These are phyloP conservation scores for Microdochium paspali DNA, from an alignment of 2,329 filamentous ascomycete genomes.

Conservation along the genomic window DNA sequence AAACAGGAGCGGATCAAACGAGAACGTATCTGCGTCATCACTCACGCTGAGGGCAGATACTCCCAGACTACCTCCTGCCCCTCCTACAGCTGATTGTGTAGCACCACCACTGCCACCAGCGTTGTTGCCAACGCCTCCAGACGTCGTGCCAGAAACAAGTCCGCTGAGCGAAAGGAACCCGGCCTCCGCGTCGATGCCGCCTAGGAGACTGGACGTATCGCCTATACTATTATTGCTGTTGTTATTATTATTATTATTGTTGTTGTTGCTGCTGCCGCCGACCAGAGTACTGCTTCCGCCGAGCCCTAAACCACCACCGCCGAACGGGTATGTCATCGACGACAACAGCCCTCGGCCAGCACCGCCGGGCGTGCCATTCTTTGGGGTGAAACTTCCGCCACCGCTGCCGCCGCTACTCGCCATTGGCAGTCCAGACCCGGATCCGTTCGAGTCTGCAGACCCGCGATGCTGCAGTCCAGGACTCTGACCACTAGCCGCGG, in stretches of 20 bases:
- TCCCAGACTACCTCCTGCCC: too few relatives aligned
- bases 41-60: too few relatives aligned
- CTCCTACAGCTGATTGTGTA: too few relatives aligned
- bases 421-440: neutral
- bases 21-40: neutral
- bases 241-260: neutral
- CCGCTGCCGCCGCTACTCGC: too few relatives aligned
- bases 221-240: neutral
- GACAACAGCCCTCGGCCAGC: neutral
- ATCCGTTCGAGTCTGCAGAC: neutral
- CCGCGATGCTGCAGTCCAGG: neutral
- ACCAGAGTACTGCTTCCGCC: too few relatives aligned
- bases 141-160: too few relatives aligned
- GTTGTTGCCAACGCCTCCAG: neutral
- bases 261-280: too few relatives aligned
- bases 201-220: neutral
- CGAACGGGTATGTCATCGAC: neutral
- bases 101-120: too few relatives aligned
- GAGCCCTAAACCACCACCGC: neutral
- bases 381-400: neutral
- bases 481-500: neutral
- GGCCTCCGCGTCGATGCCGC: neutral
- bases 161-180: neutral
- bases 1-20: slow-evolving; percentile 8
- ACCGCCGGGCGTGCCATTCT: neutral